Conservation (phyloP, 2,329 filamentous ascomycete genomes). For the Epichloe elymi region DNA sequence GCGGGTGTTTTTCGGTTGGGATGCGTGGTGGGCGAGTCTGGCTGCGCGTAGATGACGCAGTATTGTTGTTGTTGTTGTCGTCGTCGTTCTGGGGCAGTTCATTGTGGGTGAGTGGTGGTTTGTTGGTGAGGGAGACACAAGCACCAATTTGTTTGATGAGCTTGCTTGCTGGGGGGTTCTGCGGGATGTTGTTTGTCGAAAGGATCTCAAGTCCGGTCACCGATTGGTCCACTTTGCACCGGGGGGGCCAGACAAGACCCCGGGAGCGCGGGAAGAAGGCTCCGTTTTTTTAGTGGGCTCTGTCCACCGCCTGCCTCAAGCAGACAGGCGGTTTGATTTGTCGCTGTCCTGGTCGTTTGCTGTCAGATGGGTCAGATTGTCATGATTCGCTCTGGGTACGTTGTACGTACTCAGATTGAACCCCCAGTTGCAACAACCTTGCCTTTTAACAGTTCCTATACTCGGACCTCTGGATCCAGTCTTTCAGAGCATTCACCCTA, state of each 20-base stretch:
- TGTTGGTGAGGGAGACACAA: not conserved
- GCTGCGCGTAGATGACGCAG: slow-evolving; percentile 13
- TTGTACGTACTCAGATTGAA: too few species aligned
- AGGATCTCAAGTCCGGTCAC: too few species aligned
- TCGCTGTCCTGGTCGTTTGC: not conserved
- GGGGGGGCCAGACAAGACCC: too few species aligned
- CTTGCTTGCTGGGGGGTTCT: not conserved
- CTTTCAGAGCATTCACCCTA: too few species aligned
- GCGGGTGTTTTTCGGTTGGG: not conserved
- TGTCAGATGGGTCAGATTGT: not conserved
- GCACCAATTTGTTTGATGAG: not conserved
- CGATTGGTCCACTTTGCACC: too few species aligned
- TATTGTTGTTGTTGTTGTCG: not conserved
- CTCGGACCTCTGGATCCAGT: too few species aligned
- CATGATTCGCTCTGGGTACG: not conserved
- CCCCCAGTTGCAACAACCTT: not conserved
- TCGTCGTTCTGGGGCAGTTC: not conserved
- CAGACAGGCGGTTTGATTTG: not conserved
- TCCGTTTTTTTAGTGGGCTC: not conserved
- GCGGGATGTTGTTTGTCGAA: too few species aligned
- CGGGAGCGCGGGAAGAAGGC: not conserved
- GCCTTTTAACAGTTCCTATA: not conserved
- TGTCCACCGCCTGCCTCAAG: slow-evolving; percentile 9
- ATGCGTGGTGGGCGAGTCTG: not conserved
- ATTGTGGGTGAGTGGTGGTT: not conserved